Conservation (phyloP, 768 basidiomycete species). For the Lactarius psammicola region DNA sequence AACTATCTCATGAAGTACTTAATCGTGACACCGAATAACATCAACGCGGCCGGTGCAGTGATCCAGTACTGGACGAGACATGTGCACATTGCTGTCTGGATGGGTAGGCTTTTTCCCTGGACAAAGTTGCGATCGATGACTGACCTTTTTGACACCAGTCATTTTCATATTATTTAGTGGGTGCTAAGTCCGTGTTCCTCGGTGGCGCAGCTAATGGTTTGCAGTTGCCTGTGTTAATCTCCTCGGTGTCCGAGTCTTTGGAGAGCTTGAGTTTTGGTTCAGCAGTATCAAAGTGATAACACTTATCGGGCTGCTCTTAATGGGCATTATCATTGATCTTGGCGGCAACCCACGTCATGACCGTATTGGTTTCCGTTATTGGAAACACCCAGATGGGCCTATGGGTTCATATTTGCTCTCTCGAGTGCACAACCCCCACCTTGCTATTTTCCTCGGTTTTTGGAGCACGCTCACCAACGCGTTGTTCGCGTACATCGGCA, state of each 20-base stretch:
- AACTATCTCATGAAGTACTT: conserved; percentile 52
- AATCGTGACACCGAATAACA: conserved; percentile 64
- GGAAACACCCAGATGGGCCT: conserved; percentile 52
- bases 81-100: conserved; percentile 51
- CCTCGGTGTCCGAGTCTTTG: conserved; percentile 63
- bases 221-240: conserved; percentile 56
- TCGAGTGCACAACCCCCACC: conserved; percentile 48
- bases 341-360: conserved; percentile 43
- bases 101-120: conserved; percentile 45
- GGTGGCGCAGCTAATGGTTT: conserved; percentile 2
- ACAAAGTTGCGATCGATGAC: background rate
- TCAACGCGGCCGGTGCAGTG: conserved; percentile 55
- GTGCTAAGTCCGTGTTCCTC: conserved; percentile 25
- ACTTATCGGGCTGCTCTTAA: conserved; percentile 49
- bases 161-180: conserved; percentile 59
- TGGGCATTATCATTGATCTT: conserved; percentile 42
- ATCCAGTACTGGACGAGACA: conserved; percentile 39
- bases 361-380: conserved; percentile 39
- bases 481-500: conserved; percentile 67
- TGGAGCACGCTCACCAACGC: conserved; percentile 71
- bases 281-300: conserved; percentile 63
- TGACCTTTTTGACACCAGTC: conserved; percentile 35
- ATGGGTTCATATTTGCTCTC: conserved; percentile 53
- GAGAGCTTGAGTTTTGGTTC: conserved; percentile 74
- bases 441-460: conserved; percentile 65